A percentile compares a stretch with the other conserved stretches of the same genome.
phyloP scores from a whole-genome alignment of 352 stramenopile species.

The Globisporangium yorkense region DNA sequence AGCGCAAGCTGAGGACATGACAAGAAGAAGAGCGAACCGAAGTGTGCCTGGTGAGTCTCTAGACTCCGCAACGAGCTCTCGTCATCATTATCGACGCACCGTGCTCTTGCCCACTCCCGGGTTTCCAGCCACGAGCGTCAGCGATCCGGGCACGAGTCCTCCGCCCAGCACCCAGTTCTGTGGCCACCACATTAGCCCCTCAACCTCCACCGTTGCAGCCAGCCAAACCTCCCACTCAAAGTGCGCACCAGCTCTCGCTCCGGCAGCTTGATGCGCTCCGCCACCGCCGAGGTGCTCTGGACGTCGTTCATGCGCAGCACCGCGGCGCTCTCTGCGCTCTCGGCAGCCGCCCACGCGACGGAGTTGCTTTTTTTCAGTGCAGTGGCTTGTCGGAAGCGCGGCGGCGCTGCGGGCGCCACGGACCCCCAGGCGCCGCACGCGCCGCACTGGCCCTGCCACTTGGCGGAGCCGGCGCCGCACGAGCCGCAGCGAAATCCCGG shows the following conservation, averaged over 20 bases:
- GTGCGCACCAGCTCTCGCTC: slow-evolving; percentile 57
- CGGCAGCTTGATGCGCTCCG: slow-evolving; percentile 57
- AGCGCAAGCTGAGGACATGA: slow-evolving; percentile 66
- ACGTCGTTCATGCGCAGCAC: slow-evolving; percentile 76
- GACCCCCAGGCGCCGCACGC: slow-evolving; percentile 90
- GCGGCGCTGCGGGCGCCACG: slow-evolving; percentile 51
- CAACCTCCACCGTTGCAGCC: neutral
- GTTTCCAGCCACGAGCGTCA: slow-evolving; percentile 94
- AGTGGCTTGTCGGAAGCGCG: slow-evolving; percentile 46
- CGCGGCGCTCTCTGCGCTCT: slow-evolving; percentile 2
- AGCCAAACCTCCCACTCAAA: neutral
- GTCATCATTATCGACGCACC: slow-evolving; percentile 16
- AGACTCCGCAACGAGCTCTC: neutral
- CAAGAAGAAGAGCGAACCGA: neutral
- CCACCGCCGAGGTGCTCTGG: slow-evolving; percentile 29
- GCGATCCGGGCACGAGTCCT: slow-evolving; percentile 92
- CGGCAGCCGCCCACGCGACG: slow-evolving; percentile 24
- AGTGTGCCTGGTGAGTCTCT: neutral
- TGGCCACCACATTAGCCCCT: too few relatives aligned
- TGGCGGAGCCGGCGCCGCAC: slow-evolving; percentile 65
- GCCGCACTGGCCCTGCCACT: slow-evolving; percentile 85
- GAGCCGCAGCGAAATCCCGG: slow-evolving; percentile 36
- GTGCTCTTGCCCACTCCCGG: slow-evolving; percentile 93
- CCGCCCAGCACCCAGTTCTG: slow-evolving; percentile 94
- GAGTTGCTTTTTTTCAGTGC: slow-evolving; percentile 33